Evolutionary conservation across 1,284 basidiomycete species (phyloP).

Genomic region (Bondarzewia mesenterica): DNA sequence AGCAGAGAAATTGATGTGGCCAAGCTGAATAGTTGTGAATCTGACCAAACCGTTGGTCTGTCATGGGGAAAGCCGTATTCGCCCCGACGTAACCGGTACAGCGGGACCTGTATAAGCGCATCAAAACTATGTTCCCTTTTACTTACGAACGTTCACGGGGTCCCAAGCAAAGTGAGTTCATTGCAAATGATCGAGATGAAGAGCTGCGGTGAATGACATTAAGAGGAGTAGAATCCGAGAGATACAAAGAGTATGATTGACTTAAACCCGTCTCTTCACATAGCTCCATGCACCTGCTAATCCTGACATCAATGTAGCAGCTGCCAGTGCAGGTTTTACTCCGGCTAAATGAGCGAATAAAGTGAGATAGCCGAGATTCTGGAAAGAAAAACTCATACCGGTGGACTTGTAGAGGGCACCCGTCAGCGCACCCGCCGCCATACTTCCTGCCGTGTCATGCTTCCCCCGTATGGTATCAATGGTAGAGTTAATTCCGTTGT

Average conservation of each 20-base stretch:
- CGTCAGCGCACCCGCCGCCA: conserved; percentile 87
- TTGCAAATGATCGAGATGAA: conserved; percentile 2
- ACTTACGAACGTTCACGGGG: conserved; percentile 4
- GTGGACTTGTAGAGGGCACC: conserved; percentile 93
- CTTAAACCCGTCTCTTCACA: conserved; percentile 74
- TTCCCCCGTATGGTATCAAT: conserved; percentile 86
- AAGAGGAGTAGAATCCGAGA: conserved; percentile 9
- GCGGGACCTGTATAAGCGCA: conserved; percentile 8
- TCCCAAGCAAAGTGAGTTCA: too few species aligned
- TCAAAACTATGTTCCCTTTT: conserved; percentile 8
- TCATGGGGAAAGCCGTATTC: conserved; percentile 8
- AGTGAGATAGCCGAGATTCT: conserved; percentile 22
- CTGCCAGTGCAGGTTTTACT: conserved; percentile 79
- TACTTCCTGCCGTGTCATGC: conserved; percentile 88
- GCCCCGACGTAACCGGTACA: conserved; percentile 8
- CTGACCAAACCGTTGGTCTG: conserved; percentile 9
- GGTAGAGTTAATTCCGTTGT: conserved; percentile 94
- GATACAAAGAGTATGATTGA: conserved; percentile 22
- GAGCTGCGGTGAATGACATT: conserved; percentile 8
- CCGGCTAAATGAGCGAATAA: conserved; percentile 61
- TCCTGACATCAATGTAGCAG: conserved; percentile 83
- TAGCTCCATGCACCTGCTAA: conserved; percentile 88
- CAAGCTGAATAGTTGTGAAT: conserved; percentile 5
- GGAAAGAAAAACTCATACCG: conserved; percentile 37
- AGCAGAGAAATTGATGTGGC: not conserved